Base-by-base conservation (phyloP, 768 basidiomycete genomes). In the Phlebiopsis flavidoalba region DNA sequence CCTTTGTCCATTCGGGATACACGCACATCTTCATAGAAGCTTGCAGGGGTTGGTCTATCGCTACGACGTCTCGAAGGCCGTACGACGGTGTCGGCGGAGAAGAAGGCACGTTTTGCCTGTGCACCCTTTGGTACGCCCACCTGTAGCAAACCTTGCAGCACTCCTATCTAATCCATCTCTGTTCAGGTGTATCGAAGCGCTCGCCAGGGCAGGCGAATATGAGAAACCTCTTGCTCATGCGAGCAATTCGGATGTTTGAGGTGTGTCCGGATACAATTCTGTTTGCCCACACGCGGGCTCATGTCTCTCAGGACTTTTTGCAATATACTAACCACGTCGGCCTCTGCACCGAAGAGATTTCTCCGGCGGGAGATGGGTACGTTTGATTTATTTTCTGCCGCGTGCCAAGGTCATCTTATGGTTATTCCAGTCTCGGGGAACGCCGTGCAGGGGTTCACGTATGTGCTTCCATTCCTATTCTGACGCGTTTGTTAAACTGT, bases 71-170 rank as follows among this genome's bases (percentile, higher is more conserved):
- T 75, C 72, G 24, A 90, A 90, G 71, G 86, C 91, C 0, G 88
- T n/a, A 91, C 60, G 96, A 98, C 66, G 96, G 96, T 7, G 93
- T 98, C 12, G 95, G 96, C 1, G 95, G 95, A 1, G 93, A 96
- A 64, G 95, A 97, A 73, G 95, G 95, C 1, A 95, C 91, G 0
- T 97, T 98, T 75, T 93, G 92, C 62, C 76, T 98, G 51, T 95
- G 93, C 68, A 92, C 90, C 0, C 72, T 93, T 7, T 93, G 89
- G 91, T 89, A 55, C 6, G 58, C 51, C 19, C 15, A 11, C 15
- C 21, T 3, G 5, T 1, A 12, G 22, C 31, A 31, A 3, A 35
- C 31, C 26, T 45, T 60, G 15, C 50, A n/a, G n/a, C 40, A 12
- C 40, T 37, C 33, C 6, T 1, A 46, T 3, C 21, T 53, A 22